A percentile compares a stretch with the other conserved stretches of the same genome.
Evolutionary conservation across 2,329 filamentous ascomycete genomes (phyloP).

Genomic region (Ceratocystis cacaofunesta): DNA sequence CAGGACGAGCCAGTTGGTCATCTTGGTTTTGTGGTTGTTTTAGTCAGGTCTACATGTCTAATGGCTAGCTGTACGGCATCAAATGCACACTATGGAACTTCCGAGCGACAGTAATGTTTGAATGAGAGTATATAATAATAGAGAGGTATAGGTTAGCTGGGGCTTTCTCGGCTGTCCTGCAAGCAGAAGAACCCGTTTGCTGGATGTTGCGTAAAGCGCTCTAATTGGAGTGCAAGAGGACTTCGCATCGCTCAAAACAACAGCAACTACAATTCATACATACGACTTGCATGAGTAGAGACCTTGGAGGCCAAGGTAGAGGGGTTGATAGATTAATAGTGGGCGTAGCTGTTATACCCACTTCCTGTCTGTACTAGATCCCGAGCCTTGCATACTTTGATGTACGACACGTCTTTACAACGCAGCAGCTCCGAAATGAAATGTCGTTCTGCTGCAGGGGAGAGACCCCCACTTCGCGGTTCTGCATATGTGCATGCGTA

Average conservation of each 20-base stretch:
- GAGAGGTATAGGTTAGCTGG: neutral
- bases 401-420: neutral
- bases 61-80: neutral
- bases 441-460: neutral
- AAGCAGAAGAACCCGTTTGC: neutral
- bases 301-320: no score
- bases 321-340: no score
- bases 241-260: neutral
- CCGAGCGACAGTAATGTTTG: neutral
- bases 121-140: no score
- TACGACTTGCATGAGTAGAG: no score
- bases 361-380: no score
- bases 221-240: neutral
- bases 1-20: neutral
- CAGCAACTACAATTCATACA: no score
- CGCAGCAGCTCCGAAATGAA: neutral
- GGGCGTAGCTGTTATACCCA: no score
- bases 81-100: neutral
- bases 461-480: neutral
- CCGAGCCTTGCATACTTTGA: neutral
- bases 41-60: neutral
- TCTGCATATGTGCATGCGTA: neutral
- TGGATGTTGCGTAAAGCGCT: neutral
- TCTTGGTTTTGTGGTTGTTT: neutral
- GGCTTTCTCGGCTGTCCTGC: neutral